These are phyloP conservation scores for Dendrobium huoshanense DNA, from an alignment of 106 monocot genomes.

Conservation along the genomic window DNA sequence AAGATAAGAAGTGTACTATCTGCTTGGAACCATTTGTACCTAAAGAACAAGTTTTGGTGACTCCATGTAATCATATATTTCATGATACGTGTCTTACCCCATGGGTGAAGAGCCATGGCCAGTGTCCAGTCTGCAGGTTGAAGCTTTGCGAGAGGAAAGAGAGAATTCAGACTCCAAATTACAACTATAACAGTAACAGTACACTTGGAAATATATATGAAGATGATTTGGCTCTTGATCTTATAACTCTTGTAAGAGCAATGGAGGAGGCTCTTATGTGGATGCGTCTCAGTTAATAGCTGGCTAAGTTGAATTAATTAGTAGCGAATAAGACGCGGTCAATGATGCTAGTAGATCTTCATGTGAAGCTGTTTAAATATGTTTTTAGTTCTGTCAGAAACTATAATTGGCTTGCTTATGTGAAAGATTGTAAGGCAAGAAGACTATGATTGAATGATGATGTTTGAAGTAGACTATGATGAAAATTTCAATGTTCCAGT, in stretches of 20 bases:
- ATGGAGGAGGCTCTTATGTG: conserved; percentile 69
- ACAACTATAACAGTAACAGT: neutral
- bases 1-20: conserved; percentile 27
- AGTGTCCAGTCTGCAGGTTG: conserved; percentile 63
- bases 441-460: neutral
- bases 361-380: neutral
- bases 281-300: conserved; percentile 11
- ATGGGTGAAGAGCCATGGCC: conserved; percentile 66
- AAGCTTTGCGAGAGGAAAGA: conserved; percentile 29
- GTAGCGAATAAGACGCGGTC: neutral
- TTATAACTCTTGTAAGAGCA: conserved; percentile 42
- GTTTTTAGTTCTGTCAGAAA: neutral
- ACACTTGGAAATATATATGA: neutral
- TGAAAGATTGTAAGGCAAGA: neutral
- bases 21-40: conserved; percentile 52
- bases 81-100: conserved; percentile 59
- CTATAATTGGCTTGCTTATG: neutral
- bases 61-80: conserved; percentile 77
- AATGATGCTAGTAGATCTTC: neutral
- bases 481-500: no score
- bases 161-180: neutral
- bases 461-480: neutral
- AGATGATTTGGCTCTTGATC: conserved; percentile 13
- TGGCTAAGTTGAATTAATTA: neutral
- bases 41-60: conserved; percentile 42